Percentiles rank a stretch among this genome's conserved stretches.
These are phyloP conservation scores for Eutrema salsugineum DNA, from an alignment of 441 rosid species.

Conservation along the genomic window DNA sequence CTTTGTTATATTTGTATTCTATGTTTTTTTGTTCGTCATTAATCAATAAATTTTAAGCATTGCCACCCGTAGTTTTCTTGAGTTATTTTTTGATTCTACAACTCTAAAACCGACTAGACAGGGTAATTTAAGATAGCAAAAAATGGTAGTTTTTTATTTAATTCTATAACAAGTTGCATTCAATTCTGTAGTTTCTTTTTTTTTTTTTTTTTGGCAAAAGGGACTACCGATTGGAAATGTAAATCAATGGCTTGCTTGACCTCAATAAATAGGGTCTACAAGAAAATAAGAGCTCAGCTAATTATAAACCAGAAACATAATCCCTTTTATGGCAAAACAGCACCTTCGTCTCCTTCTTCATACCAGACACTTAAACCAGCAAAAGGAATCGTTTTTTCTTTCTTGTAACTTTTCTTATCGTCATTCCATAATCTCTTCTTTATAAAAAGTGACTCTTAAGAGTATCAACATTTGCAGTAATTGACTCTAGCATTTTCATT, in stretches of 20 bases:
- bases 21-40: no score
- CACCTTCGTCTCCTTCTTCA: conserved; percentile 18
- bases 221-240: neutral
- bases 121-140: no score
- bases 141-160: neutral
- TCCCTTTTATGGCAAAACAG: conserved; percentile 26
- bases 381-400: conserved; percentile 25
- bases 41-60: no score
- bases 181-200: neutral
- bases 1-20: neutral
- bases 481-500: conserved; percentile 10
- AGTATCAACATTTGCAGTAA: neutral
- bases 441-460: conserved; percentile 10
- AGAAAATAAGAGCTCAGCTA: neutral
- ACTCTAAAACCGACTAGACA: neutral
- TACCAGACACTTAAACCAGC: conserved; percentile 23
- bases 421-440: neutral
- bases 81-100: no score
- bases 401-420: neutral
- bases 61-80: no score
- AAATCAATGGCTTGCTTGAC: neutral
- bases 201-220: no score
- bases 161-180: neutral
- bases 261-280: neutral
- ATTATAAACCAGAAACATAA: conserved; percentile 13